Conservation (phyloP, 73 alveolate species). For the Breviolum minutum region DNA sequence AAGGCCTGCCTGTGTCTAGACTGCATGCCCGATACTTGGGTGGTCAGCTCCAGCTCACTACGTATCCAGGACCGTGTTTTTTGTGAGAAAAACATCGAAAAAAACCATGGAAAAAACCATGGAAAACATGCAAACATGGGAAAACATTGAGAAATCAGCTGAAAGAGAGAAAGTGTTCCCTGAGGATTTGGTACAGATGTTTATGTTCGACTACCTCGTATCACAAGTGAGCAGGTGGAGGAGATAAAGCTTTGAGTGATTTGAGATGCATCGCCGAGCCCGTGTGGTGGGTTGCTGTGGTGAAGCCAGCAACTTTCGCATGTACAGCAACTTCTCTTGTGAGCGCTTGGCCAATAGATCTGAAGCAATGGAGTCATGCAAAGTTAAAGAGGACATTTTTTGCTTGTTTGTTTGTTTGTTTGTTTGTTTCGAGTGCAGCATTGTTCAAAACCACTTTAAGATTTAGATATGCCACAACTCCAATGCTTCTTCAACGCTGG, state of each 20-base stretch:
- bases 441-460: too few relatives aligned
- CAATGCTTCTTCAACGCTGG: not conserved
- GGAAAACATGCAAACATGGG: too few relatives aligned
- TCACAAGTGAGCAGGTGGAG: constrained; percentile 78
- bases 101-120: too few relatives aligned
- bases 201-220: constrained; percentile 55
- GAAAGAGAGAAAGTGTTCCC: too few relatives aligned
- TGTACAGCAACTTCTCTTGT: not conserved
- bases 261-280: not conserved
- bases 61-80: constrained; percentile 24
- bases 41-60: constrained; percentile 29
- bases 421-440: too few relatives aligned
- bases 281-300: constrained; percentile 1
- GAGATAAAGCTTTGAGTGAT: not conserved
- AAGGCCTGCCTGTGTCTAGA: constrained; percentile 59
- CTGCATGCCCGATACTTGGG: constrained; percentile 78
- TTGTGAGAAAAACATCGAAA: not conserved
- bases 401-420: too few relatives aligned
- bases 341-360: constrained; percentile 1
- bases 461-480: not conserved
- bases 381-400: not conserved
- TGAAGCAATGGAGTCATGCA: not conserved
- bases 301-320: not conserved
- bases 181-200: constrained; percentile 65
- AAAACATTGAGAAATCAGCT: too few relatives aligned